These are phyloP conservation scores for Paraurostyla sp. DNA, from an alignment of 73 alveolate species.

Conservation along the genomic window DNA sequence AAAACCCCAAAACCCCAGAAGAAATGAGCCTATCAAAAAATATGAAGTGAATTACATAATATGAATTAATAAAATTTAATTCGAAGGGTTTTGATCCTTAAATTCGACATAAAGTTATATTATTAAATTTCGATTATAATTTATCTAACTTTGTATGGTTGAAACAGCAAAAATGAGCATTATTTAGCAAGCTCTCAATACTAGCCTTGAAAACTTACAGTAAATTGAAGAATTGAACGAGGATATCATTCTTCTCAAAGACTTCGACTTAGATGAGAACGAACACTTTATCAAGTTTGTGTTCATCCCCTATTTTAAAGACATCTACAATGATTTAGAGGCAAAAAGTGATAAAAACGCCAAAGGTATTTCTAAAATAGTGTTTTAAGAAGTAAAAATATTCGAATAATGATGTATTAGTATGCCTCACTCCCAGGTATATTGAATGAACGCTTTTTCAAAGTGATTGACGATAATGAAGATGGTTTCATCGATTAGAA, in stretches of 20 bases:
- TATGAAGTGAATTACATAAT: too few species aligned
- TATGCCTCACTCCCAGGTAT: constrained; percentile 79
- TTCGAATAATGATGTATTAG: not conserved
- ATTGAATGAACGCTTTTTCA: constrained; percentile 73
- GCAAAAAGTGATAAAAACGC: constrained; percentile 66
- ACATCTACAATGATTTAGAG: constrained; percentile 68
- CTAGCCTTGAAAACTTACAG: too few species aligned
- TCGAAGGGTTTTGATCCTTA: too few species aligned
- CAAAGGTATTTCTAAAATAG: constrained; percentile 70
- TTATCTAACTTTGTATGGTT: too few species aligned
- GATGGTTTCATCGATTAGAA: constrained; percentile 75
- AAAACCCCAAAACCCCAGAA: too few species aligned
- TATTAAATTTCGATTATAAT: too few species aligned
- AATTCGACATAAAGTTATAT: too few species aligned
- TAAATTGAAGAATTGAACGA: too few species aligned
- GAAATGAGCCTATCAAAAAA: too few species aligned
- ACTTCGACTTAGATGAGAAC: constrained; percentile 44
- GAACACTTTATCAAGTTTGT: constrained; percentile 72
- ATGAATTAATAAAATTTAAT: too few species aligned
- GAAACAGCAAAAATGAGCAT: too few species aligned
- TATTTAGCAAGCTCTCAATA: too few species aligned
- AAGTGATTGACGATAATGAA: constrained; percentile 60
- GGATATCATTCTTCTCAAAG: constrained; percentile 28
- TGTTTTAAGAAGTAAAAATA: constrained; percentile 42
- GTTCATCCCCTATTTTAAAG: constrained; percentile 80